A percentile compares a stretch with the other conserved stretches of the same genome.
Conservation (phyloP, 768 basidiomycete genomes). For the Macrolepiota fuliginosa region DNA sequence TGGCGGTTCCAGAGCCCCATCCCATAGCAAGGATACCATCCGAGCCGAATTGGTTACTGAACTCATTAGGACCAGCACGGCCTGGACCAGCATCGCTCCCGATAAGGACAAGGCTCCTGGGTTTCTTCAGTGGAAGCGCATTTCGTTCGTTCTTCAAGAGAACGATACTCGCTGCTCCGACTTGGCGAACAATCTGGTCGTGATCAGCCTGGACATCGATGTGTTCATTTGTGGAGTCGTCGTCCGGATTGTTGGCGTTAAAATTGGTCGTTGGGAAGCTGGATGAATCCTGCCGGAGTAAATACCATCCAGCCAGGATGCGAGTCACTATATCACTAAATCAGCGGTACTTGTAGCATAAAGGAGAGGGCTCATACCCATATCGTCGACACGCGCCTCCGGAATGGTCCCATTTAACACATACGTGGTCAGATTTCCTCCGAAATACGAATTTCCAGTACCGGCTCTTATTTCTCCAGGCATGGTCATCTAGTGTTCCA, state of each 20-base stretch:
- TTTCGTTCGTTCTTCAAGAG: slow-evolving; percentile 69
- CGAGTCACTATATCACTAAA: slow-evolving; percentile 50
- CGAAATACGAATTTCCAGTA: slow-evolving; percentile 55
- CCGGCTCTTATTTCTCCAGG: slow-evolving; percentile 54
- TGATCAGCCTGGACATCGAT: slow-evolving; percentile 76
- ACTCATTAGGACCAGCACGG: slow-evolving; percentile 68
- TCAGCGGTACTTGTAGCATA: no score
- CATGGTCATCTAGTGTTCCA: slow-evolving; percentile 59
- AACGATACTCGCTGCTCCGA: slow-evolving; percentile 73
- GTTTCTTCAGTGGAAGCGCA: slow-evolving; percentile 57
- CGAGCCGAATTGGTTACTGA: slow-evolving; percentile 56
- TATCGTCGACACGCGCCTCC: slow-evolving; percentile 65
- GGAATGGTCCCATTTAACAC: slow-evolving; percentile 75
- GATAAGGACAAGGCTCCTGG: slow-evolving; percentile 56
- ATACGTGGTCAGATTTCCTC: slow-evolving; percentile 62
- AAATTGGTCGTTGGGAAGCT: slow-evolving; percentile 70
- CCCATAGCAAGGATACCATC: slow-evolving; percentile 85
- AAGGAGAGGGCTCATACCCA: slow-evolving; percentile 44
- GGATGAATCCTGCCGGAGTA: slow-evolving; percentile 59
- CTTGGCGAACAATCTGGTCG: slow-evolving; percentile 60
- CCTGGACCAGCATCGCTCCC: slow-evolving; percentile 69
- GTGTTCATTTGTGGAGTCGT: slow-evolving; percentile 53
- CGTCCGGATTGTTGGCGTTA: slow-evolving; percentile 54
- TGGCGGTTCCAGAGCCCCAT: slow-evolving; percentile 86
- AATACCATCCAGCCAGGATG: slow-evolving; percentile 71